Evolutionary conservation across 306 rosid genomes (phyloP).

Genomic region (Ormosia semicastrata): DNA sequence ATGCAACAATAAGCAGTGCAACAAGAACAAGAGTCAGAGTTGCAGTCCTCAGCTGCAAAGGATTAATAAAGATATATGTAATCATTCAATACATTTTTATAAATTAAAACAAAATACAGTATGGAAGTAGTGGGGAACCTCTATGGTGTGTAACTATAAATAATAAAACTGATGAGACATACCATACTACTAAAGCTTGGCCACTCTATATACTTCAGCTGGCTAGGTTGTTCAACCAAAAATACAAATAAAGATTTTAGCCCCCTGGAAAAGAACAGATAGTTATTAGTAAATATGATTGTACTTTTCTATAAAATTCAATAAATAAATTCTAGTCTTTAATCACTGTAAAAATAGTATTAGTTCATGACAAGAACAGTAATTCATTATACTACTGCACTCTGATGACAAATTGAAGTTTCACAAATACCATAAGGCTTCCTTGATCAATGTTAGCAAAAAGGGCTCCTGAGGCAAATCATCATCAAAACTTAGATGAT

Average conservation of each 20-base stretch:
- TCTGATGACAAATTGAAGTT: neutral
- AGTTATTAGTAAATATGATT: neutral
- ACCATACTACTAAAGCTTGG: conserved; percentile 79
- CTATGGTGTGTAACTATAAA: neutral
- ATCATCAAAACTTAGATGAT: conserved; percentile 37
- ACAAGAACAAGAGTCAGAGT: conserved; percentile 75
- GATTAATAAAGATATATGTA: neutral
- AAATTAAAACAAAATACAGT: neutral
- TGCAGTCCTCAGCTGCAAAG: conserved; percentile 83
- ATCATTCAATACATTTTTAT: neutral
- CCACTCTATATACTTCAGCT: conserved; percentile 87
- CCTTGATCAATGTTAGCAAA: conserved; percentile 50
- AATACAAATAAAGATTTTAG: conserved; percentile 53
- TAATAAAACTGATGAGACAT: conserved; percentile 28
- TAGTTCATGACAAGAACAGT: neutral
- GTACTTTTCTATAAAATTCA: neutral
- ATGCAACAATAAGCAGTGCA: conserved; percentile 71
- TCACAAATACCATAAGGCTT: conserved; percentile 53
- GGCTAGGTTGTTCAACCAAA: conserved; percentile 89
- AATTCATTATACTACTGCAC: neutral
- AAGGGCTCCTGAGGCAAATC: conserved; percentile 60
- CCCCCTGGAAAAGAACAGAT: conserved; percentile 42
- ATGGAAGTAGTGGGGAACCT: neutral
- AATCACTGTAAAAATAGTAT: neutral
- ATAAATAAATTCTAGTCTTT: neutral